A percentile compares a stretch with the other conserved stretches of the same genome.
These are phyloP conservation scores for Mycena indigotica DNA, from an alignment of 768 basidiomycete species.

Conservation along the genomic window DNA sequence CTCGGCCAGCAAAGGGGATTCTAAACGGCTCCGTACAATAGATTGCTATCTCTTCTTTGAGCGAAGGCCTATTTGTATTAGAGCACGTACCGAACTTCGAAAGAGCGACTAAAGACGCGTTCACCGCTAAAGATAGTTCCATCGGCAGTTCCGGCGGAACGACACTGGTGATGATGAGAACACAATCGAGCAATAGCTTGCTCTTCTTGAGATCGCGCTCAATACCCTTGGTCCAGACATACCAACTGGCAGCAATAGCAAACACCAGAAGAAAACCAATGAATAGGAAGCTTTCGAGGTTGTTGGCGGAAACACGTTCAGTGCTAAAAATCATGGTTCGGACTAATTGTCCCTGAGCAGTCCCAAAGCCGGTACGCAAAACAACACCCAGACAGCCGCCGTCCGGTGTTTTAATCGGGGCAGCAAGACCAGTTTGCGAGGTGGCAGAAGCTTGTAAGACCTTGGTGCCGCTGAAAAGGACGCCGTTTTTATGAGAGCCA, in stretches of 20 bases:
- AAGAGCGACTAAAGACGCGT: conserved; percentile 89
- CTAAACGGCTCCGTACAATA: conserved; percentile 99
- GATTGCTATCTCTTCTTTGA: conserved; percentile 81
- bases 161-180: conserved; percentile 95
- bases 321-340: conserved; percentile 99
- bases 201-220: conserved; percentile 92
- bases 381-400: conserved; percentile 92
- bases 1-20: conserved; percentile 92
- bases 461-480: conserved; percentile 97
- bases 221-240: conserved; percentile 97
- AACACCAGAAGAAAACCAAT: conserved; percentile 98
- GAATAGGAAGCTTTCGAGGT: conserved; percentile 93
- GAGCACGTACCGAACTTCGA: conserved; percentile 82
- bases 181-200: conserved; percentile 92
- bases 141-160: conserved; percentile 98
- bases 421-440: conserved; percentile 36
- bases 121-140: conserved; percentile 96
- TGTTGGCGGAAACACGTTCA: conserved; percentile 95
- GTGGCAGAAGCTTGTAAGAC: conserved; percentile 69
- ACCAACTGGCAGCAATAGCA: conserved; percentile 96
- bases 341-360: conserved; percentile 95
- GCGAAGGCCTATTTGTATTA: too few species aligned
- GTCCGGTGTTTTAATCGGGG: conserved; percentile 75
- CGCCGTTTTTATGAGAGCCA: conserved; percentile 79
- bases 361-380: conserved; percentile 95